A percentile compares a stretch with the other conserved stretches of the same genome.
Conservation (phyloP, 2,329 filamentous ascomycete genomes). For the Alternaria gansuensis region DNA sequence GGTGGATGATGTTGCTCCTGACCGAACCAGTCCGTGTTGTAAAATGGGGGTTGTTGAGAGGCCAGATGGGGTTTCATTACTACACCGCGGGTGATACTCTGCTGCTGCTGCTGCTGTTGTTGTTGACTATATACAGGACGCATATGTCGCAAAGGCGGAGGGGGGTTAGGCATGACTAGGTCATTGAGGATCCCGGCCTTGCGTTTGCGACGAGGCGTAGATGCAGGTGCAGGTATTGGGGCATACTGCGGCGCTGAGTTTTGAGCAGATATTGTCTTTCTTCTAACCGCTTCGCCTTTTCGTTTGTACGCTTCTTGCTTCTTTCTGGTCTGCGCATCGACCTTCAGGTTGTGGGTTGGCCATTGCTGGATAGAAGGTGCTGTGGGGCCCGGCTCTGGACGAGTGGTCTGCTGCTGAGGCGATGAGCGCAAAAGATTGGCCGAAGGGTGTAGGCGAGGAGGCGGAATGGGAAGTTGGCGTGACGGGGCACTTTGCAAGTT, state of each 20-base stretch:
- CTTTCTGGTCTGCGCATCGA: conserved; percentile 6
- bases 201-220: conserved; percentile 5
- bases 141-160: not conserved
- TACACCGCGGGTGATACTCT: not conserved
- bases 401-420: not conserved
- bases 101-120: not conserved
- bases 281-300: conserved; percentile 7
- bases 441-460: not conserved
- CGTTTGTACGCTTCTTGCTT: conserved; percentile 16
- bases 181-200: not conserved
- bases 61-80: not conserved
- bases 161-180: not conserved
- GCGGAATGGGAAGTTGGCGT: not conserved
- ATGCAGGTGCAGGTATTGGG: not conserved
- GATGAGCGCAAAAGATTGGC: not conserved
- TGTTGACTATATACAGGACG: not conserved
- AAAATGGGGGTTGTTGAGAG: not conserved
- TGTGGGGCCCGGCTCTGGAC: not conserved
- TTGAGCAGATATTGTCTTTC: not conserved
- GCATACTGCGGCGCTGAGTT: not conserved
- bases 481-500: not conserved
- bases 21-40: not conserved
- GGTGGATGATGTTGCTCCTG: not conserved
- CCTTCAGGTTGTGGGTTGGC: conserved; percentile 21
- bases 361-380: conserved; percentile 27